Evolutionary conservation across 129 eudicot species (phyloP).

Genomic region (Escallonia rubra): DNA sequence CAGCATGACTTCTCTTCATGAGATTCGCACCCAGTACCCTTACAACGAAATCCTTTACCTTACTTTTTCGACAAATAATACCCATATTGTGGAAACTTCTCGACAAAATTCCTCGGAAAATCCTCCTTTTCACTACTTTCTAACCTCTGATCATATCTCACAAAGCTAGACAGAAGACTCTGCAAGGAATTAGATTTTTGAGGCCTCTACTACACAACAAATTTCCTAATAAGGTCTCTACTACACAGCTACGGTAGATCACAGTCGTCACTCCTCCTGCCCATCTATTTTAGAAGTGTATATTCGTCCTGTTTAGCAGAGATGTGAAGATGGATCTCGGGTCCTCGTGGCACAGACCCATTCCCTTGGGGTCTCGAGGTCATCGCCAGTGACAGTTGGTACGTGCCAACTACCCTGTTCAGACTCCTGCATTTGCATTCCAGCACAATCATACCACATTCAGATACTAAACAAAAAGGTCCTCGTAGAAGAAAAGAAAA

Average conservation of each 20-base stretch:
- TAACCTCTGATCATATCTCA: no score
- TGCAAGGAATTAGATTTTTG: no score
- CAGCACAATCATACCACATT: background rate
- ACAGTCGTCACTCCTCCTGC: background rate
- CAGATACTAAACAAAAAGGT: background rate
- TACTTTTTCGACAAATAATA: no score
- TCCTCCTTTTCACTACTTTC: no score
- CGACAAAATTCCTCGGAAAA: no score
- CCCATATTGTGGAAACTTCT: no score
- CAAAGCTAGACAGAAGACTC: no score
- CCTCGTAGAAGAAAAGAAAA: background rate
- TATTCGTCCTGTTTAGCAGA: background rate
- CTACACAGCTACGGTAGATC: background rate
- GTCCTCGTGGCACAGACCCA: conserved; percentile 81
- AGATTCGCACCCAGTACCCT: no score
- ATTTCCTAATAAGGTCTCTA: no score
- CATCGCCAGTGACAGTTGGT: conserved; percentile 81
- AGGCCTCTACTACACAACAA: no score
- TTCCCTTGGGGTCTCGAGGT: conserved; percentile 71
- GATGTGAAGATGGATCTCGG: conserved; percentile 7
- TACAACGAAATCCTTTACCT: no score
- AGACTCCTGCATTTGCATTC: conserved; percentile 62
- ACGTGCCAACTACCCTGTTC: conserved; percentile 92
- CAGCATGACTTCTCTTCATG: no score
- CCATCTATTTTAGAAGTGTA: background rate